Conservation (phyloP, 1,284 basidiomycete genomes). For the Fistulinella staudtii region DNA sequence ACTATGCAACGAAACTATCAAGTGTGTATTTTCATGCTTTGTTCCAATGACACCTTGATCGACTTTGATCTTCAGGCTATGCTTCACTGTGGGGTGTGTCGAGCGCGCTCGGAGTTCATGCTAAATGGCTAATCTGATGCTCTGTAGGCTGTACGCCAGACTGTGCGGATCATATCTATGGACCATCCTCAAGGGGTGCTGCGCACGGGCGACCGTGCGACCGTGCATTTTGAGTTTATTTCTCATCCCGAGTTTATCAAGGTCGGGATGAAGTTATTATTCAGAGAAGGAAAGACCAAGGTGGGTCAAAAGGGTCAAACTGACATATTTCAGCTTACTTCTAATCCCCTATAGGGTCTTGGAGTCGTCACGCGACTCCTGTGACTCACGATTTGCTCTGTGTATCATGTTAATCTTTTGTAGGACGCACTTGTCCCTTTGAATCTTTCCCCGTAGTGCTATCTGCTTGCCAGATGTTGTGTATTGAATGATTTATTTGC, state of each 20-base stretch:
- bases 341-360: slow-evolving; percentile 33
- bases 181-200: slow-evolving; percentile 84
- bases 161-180: slow-evolving; percentile 84
- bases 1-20: slow-evolving; percentile 90
- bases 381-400: too few relatives aligned
- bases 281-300: slow-evolving; percentile 92
- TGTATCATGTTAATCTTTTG: too few relatives aligned
- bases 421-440: too few relatives aligned
- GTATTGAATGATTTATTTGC: too few relatives aligned
- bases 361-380: slow-evolving; percentile 43
- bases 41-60: not conserved
- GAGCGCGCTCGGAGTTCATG: not conserved
- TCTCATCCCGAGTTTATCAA: slow-evolving; percentile 89
- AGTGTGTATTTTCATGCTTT: slow-evolving; percentile 37
- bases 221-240: slow-evolving; percentile 88
- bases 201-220: slow-evolving; percentile 87
- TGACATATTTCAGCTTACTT: slow-evolving; percentile 2
- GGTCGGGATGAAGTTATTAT: slow-evolving; percentile 86
- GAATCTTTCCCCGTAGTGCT: too few relatives aligned
- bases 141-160: slow-evolving; percentile 77
- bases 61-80: slow-evolving; percentile 71
- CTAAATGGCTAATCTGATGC: too few relatives aligned
- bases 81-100: slow-evolving; percentile 76
- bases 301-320: slow-evolving; percentile 35
- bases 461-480: too few relatives aligned